These are phyloP conservation scores for Salix viminalis DNA, from an alignment of 345 rosid species.

Conservation along the genomic window DNA sequence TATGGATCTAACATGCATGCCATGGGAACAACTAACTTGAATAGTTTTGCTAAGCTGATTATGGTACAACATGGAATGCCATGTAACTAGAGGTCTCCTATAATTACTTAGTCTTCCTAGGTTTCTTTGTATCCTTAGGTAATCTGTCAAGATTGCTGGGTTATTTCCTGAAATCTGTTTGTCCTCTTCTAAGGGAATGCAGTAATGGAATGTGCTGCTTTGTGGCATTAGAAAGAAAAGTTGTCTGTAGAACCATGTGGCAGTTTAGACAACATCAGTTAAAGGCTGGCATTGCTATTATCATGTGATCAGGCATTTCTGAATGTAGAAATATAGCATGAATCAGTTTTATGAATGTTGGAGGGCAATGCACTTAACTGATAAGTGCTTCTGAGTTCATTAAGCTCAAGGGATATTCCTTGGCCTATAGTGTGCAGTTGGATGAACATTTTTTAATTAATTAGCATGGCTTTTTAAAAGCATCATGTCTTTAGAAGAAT, in stretches of 20 bases:
- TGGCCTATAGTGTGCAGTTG: neutral
- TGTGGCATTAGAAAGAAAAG: neutral
- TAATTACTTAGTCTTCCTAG: neutral
- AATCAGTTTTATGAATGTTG: neutral
- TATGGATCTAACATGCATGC: neutral
- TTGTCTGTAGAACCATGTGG: neutral
- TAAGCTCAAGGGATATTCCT: neutral
- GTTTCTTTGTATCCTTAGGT: neutral
- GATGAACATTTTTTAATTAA: neutral
- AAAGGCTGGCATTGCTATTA: neutral
- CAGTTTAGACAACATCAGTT: neutral
- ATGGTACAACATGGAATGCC: neutral
- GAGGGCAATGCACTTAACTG: neutral
- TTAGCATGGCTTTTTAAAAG: neutral
- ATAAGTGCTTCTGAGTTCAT: neutral
- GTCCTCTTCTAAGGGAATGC: neutral
- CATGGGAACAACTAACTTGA: neutral
- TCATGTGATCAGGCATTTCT: neutral
- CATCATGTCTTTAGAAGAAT: neutral
- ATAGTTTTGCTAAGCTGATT: neutral
- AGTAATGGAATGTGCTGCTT: neutral
- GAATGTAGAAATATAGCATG: neutral
- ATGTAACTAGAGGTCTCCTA: neutral
- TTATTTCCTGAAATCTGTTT: slow-evolving; percentile 7
- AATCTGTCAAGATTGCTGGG: neutral